phyloP scores from a whole-genome alignment of 164 flowering plant species.

The Umbellularia californica region DNA sequence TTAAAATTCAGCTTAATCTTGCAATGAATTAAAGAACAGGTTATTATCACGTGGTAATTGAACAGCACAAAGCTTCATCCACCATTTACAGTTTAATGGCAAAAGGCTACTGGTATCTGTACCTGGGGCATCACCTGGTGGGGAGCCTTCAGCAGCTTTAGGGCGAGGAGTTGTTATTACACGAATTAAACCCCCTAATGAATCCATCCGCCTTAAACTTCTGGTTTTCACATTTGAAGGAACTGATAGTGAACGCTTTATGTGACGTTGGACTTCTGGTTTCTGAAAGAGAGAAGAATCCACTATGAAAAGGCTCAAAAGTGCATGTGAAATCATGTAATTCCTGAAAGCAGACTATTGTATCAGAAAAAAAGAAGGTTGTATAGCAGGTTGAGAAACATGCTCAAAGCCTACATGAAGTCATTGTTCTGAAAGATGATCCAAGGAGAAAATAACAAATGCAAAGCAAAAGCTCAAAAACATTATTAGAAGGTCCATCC shows the following conservation, averaged over 20 bases:
- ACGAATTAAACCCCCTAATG: slow-evolving; percentile 57
- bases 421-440: neutral
- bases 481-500: neutral
- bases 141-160: slow-evolving; percentile 26
- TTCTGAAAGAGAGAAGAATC: slow-evolving; percentile 35
- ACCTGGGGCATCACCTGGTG: slow-evolving; percentile 29
- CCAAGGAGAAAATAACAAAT: neutral
- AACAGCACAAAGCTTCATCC: neutral
- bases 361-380: neutral
- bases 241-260: slow-evolving; percentile 66
- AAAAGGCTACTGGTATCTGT: slow-evolving; percentile 36
- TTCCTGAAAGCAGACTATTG: neutral
- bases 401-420: neutral
- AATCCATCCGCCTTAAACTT: slow-evolving; percentile 52
- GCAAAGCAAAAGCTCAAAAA: neutral
- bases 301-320: slow-evolving; percentile 4
- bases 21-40: neutral
- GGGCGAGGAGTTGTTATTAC: slow-evolving; percentile 54
- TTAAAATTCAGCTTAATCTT: neutral
- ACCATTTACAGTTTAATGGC: neutral
- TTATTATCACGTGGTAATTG: neutral
- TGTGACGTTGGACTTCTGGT: slow-evolving; percentile 34
- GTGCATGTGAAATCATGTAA: neutral
- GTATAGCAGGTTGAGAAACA: neutral
- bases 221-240: slow-evolving; percentile 57